Base-by-base conservation (phyloP, 192 early-diverging fungal species). In the Paraglomus brasilianum region DNA sequence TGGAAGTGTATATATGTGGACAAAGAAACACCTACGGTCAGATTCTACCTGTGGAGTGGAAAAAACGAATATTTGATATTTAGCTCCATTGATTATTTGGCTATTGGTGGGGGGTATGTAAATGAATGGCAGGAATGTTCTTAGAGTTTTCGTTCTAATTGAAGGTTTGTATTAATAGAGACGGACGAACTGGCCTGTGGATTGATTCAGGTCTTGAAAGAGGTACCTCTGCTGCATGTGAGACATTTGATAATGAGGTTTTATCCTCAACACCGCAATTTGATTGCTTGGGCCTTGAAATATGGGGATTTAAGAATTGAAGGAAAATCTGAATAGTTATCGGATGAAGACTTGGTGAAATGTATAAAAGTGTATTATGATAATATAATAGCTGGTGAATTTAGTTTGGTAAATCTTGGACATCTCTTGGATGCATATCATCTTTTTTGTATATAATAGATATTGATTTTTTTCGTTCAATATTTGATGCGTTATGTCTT, bases 31-130 rank as follows among this genome's bases (percentile, higher is more conserved):
- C 61, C 40, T 11, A 50, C 15, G 22, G 61, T 65, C 19, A 57
- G 83, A 60, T 78, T 80, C 43, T 93, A 86, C 77, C 81, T 81
- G 42, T 91, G 88, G 78, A 83, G 88, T 11, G 91, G 90, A 56
- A 84, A 81, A 40, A 93, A 93, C 64, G 89, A 93, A 56, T 93
- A 91, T 69, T 86, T 91, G 78, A 82, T 93, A 17, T 72, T 89
- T 38, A 86, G 85, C 22, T 89, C 92, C 61, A 80, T 82, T 1
- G 85, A 86, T 36, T 92, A 88, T 74, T 80, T 93, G 11, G 90
- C 89, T 15, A 77, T 93, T 59, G 92, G 92, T 36, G 89, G 92
- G 56, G 92, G 86, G 82, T 83, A 79, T 70, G 69, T 51, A 17
- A 56, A 21, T 73, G 6, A 49, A 10, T 24, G 67, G 5, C 36